Base-by-base conservation (phyloP, 2,329 filamentous ascomycete genomes). In the Fusarium scirpi region DNA sequence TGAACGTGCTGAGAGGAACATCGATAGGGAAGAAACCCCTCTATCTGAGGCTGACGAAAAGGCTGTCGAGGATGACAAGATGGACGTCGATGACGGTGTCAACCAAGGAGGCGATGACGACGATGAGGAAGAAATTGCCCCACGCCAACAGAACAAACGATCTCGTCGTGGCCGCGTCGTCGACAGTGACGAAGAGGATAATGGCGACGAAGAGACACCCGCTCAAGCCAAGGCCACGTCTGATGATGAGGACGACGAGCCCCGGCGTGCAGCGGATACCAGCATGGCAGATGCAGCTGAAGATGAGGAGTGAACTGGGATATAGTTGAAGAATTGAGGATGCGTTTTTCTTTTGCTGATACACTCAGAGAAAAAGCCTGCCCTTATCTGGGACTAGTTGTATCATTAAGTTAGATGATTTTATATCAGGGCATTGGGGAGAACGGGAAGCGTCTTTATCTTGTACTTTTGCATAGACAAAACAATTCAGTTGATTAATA, bases 151-250 rank as follows among this genome's bases (percentile, higher is more conserved):
- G 71, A 76, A 76, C 57, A 87, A 84, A 78, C 82, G 86, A 57
- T 78, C 82, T 20, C 81, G 86, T 38, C 81, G 86, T 45, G 85
- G 84, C 22, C 81, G 85, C 38, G 84, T 88, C 29, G 77, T 88
- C 41, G 85, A 88, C 56, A 86, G 85, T 53, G 86, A 88, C 51
- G 86, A 88, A 51, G 86, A 86, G 6, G 83, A 82, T 22, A 80
- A 77, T 32, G 77, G 72, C 12, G 72, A 68, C 5, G 67, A 55
- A 4, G 74, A 64, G 12, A 63, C 61, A 22, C 71, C 58, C 16
- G 46, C 60, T 11, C 65, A 45, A 48, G 58, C 65, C 30, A 73
- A 72, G 55, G 68, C 58, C 34, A 47, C 67, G 10, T 74, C 73
- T 25, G 70, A 38, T 29, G 74, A 74, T 22, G 78, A 74, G 56